Evolutionary conservation across 768 basidiomycete species (phyloP), one percentile per base, ranked within the genome.

Genomic region (Rhodosporidiobolus odoratus): DNA sequence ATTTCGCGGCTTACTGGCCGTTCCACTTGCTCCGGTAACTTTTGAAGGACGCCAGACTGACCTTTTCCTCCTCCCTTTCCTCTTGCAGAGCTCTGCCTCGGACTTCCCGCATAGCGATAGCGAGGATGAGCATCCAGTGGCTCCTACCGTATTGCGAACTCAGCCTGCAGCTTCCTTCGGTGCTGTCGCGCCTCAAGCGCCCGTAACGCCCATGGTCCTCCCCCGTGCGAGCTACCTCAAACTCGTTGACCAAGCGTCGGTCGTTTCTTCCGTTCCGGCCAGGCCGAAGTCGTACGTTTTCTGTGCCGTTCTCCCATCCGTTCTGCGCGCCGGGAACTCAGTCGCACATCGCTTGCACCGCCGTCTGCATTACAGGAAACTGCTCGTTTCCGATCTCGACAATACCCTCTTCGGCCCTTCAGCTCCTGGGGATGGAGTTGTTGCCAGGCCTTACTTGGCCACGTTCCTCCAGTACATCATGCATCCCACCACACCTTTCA

Each of bases 371-470:
- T 27, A 34, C 54, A 67, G 58, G 35, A 54, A 58, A 5, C 62
- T 72, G 8, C 66, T 67, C 52, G 37, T 67, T 17, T 45, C 41
- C 15, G 71, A 72, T 35, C 53, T 73, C 56, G 72, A 73, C 68
- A 73, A 73, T 40, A 73, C 72, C 8, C 52, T 73, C 17, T 66
- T 69, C 58, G 72, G 61, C 0, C 72, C 72, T 3, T 27, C 41
- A 0, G n/a, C n/a, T n/a, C n/a, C n/a, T n/a, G 65, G 53, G 0
- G 58, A 65, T 37, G 57, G 56, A 27, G 58, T 73, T 45, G 40
- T 69, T 45, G 64, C 72, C 8, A 54, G 72, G 0, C 72, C 72
- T 17, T 73, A 59, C 61, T 65, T 73, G 50, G 48, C 45, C 35
- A 73, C 72, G 1, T 73, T 73, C 62, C 30, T 73, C 48, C 23